Base-by-base conservation (phyloP, 495 filamentous ascomycete species). In the Aspergillus homomorphus region DNA sequence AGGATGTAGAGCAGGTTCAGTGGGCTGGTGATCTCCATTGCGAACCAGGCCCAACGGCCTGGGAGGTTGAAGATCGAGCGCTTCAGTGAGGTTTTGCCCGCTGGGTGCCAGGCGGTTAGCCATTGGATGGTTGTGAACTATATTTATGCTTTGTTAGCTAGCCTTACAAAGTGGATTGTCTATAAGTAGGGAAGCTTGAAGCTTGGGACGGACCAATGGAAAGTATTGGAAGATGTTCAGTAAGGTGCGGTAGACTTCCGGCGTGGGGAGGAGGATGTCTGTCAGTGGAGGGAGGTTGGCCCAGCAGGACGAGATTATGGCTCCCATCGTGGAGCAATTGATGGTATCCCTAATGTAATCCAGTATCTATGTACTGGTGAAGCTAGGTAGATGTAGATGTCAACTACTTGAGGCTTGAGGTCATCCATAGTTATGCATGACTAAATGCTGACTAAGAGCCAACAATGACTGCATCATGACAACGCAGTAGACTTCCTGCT, bases 11-110 rank as follows among this genome's bases (percentile, higher is more conserved):
- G 68, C 50, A 98, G 77, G 44, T 85, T 87, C 3, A 89, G 58
- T 51, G 92, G 89, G 51, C 89, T 90, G 18, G 86, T 83, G 15
- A 83, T 73, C 73, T 98, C 94, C 92, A 97, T 96, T 4, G 82
- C 78, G 7, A 84, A 81, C 94, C 94, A 98, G 53, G 82, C 91
- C 26, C 89, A 75, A 60, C 88, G 88, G 60, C 94, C 94, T n/a
- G 91, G 90, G 24, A 98, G 68, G 71, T 98, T 98, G 72, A 95
- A 77, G 16, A 73, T 75, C 43, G 85, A 90, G 4, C 71, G 59
- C 10, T 80, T 73, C 51, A 76, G 65, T 10, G 91, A 96, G n/a
- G 91, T 94, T 73, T 98, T 98, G 62, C 94, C 94, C 33, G 84
- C 82, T 28, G 80, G 80, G 70, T 92, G 87, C 76, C 80, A 90